Conservation (phyloP, 1,284 basidiomycete genomes). For the Cryptococcus sp. region DNA sequence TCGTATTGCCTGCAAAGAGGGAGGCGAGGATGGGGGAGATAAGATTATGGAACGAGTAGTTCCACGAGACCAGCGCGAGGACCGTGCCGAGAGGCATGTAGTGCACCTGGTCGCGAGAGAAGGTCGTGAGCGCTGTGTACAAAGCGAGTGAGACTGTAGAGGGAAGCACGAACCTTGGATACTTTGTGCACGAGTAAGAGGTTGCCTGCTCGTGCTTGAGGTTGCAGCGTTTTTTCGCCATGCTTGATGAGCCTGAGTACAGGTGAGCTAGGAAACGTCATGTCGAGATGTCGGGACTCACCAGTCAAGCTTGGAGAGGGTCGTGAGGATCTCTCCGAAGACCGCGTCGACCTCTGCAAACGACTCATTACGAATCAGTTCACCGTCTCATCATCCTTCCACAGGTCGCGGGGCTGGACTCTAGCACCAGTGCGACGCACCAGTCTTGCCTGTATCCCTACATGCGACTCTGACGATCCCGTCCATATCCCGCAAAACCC, state of each 20-base stretch:
- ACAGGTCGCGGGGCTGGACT: not conserved
- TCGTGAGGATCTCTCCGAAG: constrained; percentile 84
- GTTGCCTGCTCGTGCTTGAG: constrained; percentile 70
- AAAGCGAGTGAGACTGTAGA: not conserved
- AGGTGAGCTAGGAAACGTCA: not conserved
- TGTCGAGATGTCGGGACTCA: constrained; percentile 11
- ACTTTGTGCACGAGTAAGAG: constrained; percentile 83
- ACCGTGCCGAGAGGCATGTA: constrained; percentile 95
- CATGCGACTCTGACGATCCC: constrained; percentile 84
- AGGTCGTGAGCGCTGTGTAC: not conserved
- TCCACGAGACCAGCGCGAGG: constrained; percentile 86
- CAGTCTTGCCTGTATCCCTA: constrained; percentile 93
- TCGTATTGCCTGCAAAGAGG: constrained; percentile 84
- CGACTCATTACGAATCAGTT: not conserved
- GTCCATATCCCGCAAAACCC: constrained; percentile 78
- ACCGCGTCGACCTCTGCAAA: constrained; percentile 78
- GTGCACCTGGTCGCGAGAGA: constrained; percentile 62
- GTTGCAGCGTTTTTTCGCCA: constrained; percentile 71
- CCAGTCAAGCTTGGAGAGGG: constrained; percentile 79
- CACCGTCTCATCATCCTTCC: no score
- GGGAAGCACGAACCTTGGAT: constrained; percentile 42
- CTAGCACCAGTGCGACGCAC: constrained; percentile 58
- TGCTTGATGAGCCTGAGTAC: constrained; percentile 70
- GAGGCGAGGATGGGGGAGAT: constrained; percentile 90
- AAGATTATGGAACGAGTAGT: constrained; percentile 77